Evolutionary conservation across 164 flowering plant genomes (phyloP).

Genomic region (Liquidambar formosana): DNA sequence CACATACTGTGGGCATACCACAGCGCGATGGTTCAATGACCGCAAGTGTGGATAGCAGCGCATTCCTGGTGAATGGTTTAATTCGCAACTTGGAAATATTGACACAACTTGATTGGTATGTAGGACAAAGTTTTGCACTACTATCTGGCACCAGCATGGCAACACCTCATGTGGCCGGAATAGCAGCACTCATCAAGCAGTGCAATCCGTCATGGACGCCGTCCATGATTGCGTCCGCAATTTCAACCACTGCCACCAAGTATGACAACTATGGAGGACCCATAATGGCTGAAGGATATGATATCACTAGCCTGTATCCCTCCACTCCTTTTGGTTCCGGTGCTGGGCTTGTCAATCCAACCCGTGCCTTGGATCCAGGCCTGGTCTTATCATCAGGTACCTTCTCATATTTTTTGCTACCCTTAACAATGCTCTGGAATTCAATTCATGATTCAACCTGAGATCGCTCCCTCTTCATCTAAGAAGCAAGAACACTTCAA

Average conservation of each 20-base stretch:
- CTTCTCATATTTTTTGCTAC: not conserved
- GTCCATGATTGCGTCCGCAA: conserved; percentile 90
- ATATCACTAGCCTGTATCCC: conserved; percentile 37
- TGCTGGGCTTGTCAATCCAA: conserved; percentile 68
- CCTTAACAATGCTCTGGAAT: not conserved
- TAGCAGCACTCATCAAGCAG: conserved; percentile 87
- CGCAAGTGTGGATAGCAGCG: too few relatives aligned
- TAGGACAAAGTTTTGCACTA: conserved; percentile 70
- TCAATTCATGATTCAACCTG: too few relatives aligned
- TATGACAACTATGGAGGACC: conserved; percentile 59
- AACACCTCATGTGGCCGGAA: conserved; percentile 84
- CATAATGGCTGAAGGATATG: conserved; percentile 71
- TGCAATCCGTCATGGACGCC: conserved; percentile 81
- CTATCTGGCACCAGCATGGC: conserved; percentile 98
- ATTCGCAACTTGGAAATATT: too few relatives aligned
- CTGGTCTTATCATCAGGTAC: conserved; percentile 65
- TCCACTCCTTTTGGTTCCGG: conserved; percentile 78
- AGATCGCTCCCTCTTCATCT: too few relatives aligned
- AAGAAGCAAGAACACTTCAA: too few relatives aligned
- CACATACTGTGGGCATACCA: too few relatives aligned
- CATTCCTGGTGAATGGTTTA: too few relatives aligned
- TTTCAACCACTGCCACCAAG: conserved; percentile 73
- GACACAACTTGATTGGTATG: not conserved
- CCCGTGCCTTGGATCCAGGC: conserved; percentile 75
- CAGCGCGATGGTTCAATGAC: too few relatives aligned